These are phyloP conservation scores for Solanum pinnatisectum DNA, from an alignment of 257 asterid species.

Conservation along the genomic window DNA sequence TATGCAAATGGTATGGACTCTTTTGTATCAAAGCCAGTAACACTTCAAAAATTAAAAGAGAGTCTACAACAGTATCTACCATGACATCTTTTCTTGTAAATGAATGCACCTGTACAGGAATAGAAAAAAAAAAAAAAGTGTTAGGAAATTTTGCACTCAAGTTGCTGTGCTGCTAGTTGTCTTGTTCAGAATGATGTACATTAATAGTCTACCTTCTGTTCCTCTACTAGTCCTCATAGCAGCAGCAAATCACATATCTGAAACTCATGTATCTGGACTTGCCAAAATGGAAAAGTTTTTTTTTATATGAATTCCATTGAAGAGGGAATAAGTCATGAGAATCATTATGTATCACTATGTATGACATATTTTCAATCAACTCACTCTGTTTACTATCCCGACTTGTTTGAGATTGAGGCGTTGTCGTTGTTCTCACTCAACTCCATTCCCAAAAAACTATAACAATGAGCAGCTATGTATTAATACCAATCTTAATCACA, in stretches of 20 bases:
- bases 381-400: neutral
- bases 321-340: neutral
- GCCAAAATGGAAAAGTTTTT: neutral
- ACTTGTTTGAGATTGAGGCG: neutral
- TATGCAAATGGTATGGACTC: conserved; percentile 93
- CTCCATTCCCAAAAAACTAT: neutral
- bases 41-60: conserved; percentile 61
- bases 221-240: conserved; percentile 3
- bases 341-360: neutral
- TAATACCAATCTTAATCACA: neutral
- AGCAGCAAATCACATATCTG: neutral
- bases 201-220: neutral
- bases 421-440: neutral
- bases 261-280: neutral
- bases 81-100: conserved; percentile 23
- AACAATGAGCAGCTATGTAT: neutral
- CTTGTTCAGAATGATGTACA: conserved; percentile 1
- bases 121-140: conserved; percentile 1
- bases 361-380: neutral
- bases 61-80: conserved; percentile 52
- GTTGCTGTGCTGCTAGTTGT: neutral
- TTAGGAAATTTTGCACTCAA: conserved; percentile 59
- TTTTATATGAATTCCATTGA: neutral
- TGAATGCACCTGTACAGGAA: conserved; percentile 43
- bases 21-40: conserved; percentile 76